Evolutionary conservation across 441 rosid genomes (phyloP), one percentile per base, ranked within the genome.

Genomic region (Eugenia klotzschiana): DNA sequence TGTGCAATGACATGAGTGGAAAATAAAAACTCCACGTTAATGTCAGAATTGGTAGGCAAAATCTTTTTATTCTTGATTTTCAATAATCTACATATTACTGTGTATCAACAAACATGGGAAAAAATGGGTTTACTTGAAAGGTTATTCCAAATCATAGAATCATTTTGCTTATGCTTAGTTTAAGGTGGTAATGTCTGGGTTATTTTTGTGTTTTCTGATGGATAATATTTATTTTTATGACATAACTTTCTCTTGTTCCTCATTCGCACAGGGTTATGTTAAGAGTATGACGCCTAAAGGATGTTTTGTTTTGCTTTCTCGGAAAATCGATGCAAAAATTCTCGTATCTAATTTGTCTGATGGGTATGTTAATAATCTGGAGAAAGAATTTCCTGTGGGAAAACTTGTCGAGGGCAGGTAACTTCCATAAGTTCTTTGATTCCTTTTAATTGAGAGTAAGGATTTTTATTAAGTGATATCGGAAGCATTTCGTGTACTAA

Each of bases 331-430:
- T 83, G 99, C 98, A n/a, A 97, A 89, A 90, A 88, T 97, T 88
- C 92, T 91, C 82, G 43, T 95, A 49, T 94, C 98, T 79, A 94
- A 97, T 87, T 86, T 97, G 81, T 92, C 94, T 37, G 94, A 94
- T 89, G 94, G 91, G 80, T 97, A 80, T 91, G 86, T 95, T 81
- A 89, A 90, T 54, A 88, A 90, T 33, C 98, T 94, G 58, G 95
- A 92, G 88, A 89, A 90, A 81, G 96, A 94, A 90, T 95, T 97
- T 83, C 98, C 98, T 25, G 86, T 94, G 77, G 98, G 99, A 82
- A 95, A 93, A 89, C 98, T 93, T 82, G 95, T 95, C 43, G 56
- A 80, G 84, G 99, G 99, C 87, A 91, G 96, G 99, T 95, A 89
- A 53, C 77, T 88, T 53, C 57, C 57, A 54, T 54, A 8, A 69